Percentiles rank a stretch among this genome's conserved stretches.
Conservation (phyloP, 2,329 filamentous ascomycete genomes). For the Tolypocladium album region DNA sequence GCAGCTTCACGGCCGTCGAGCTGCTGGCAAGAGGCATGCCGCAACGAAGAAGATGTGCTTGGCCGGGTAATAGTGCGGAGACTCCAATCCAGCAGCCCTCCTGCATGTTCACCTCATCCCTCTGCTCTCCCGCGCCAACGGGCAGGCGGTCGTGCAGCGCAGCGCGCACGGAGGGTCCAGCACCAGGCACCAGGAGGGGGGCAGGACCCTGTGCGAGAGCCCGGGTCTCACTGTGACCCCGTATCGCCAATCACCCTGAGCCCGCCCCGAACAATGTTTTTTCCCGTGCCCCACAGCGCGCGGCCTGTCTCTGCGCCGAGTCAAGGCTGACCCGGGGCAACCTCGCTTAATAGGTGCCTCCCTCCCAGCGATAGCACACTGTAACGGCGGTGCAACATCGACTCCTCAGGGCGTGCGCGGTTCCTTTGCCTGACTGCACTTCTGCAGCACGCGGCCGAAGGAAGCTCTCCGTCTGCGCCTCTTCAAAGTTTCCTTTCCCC, state of each 20-base stretch:
- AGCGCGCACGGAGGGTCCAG: background rate
- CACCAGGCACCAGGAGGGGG: background rate
- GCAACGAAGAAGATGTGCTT: background rate
- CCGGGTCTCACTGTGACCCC: background rate
- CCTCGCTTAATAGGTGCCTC: background rate
- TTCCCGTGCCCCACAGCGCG: background rate
- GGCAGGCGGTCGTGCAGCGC: background rate
- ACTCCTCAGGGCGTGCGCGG: too few species aligned
- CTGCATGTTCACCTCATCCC: background rate
- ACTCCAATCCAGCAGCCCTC: background rate
- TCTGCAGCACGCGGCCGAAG: background rate
- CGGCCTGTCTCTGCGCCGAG: background rate
- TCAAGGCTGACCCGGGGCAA: background rate
- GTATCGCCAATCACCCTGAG: background rate
- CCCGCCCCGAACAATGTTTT: background rate
- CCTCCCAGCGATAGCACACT: too few species aligned
- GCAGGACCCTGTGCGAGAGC: background rate
- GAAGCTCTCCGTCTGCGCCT: background rate
- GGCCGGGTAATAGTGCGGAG: background rate
- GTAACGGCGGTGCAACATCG: background rate
- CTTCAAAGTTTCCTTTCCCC: background rate
- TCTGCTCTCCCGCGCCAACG: background rate
- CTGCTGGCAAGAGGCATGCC: background rate
- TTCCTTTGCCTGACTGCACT: background rate
- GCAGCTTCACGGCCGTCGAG: too few species aligned